phyloP scores from a whole-genome alignment of 192 early-diverging fungal genomes.

The Coemansia sp. region DNA sequence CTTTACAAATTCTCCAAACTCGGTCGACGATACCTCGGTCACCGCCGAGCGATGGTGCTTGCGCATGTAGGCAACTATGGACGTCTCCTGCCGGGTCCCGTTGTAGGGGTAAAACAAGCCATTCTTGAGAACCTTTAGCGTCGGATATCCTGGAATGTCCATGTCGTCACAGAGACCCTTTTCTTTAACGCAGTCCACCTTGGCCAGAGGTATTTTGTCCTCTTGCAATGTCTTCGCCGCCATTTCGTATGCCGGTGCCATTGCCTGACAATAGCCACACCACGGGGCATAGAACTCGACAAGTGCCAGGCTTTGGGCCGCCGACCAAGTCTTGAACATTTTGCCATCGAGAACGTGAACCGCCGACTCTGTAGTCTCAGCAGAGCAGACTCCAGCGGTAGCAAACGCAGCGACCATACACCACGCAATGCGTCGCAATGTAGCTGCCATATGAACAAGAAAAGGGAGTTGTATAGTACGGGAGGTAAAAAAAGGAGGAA shows the following conservation, averaged over 20 bases:
- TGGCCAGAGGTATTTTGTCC: constrained; percentile 76
- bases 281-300: constrained; percentile 97
- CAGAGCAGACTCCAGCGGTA: constrained; percentile 1
- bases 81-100: constrained; percentile 83
- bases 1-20: constrained; percentile 68
- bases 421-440: constrained; percentile 13
- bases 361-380: constrained; percentile 43
- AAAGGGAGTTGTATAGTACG: not conserved
- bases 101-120: constrained; percentile 74
- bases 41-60: constrained; percentile 85
- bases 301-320: constrained; percentile 70
- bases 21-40: constrained; percentile 62
- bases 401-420: constrained; percentile 3
- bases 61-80: constrained; percentile 89
- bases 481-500: not conserved
- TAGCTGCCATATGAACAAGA: constrained; percentile 2
- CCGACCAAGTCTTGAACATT: constrained; percentile 67
- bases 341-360: constrained; percentile 60
- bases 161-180: constrained; percentile 75
- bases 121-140: constrained; percentile 80
- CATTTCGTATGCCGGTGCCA: constrained; percentile 89
- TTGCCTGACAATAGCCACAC: constrained; percentile 96
- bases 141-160: constrained; percentile 86
- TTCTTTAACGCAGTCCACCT: constrained; percentile 96
- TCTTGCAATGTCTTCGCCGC: constrained; percentile 85